Base-by-base conservation (phyloP, 139 green algal species). In the Chlorella sp. region DNA sequence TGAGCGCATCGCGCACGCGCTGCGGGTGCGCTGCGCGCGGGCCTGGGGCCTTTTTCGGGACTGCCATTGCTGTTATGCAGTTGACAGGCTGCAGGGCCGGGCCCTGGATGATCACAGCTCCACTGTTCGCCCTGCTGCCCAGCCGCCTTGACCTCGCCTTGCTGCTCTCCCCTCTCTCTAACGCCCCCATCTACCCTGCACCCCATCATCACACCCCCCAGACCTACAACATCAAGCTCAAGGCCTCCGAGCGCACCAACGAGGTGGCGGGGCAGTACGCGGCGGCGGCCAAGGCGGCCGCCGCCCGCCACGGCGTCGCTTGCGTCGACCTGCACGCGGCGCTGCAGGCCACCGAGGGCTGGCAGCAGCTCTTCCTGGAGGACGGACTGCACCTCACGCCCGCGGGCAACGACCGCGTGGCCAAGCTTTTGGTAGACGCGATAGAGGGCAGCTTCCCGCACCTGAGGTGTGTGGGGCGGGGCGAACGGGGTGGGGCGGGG, bases 321-420 rank as follows among this genome's bases (percentile, higher is more conserved):
- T 78, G 72, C 72, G 60, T 78, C 42, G 88, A 97, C 77, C 66
- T 97, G 62, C 92, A 86, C 80, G 56, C 63, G 7, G 62, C 53
- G 2, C 76, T 96, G 62, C 90, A 94, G 69, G 25, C 68, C 41
- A 29, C 80, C 43, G 12, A 55, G 6, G 68, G 81, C 40, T 87
- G 90, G 74, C 36, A 82, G 40, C 27, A 40, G 21, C 9, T 46
- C 14, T 33, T 80, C 23, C 77, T 94, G 58, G 74, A 38, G 46
- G 91, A 96, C 73, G 91, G 91, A 4, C 77, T 96, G 31, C 91
- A 96, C 73, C 86, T 96, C 56, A 93, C 85, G 4, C 50, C 69
- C 1, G 60, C 67, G 6, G 91, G 91, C 51, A 86, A 94, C 31
- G 40, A 38, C 7, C 40, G 68, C 51, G 71, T 93, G 38, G 86